Percentiles rank a stretch among this genome's conserved stretches.
Conservation (phyloP, 331 rosid species). For the Pyrus hybrid region DNA sequence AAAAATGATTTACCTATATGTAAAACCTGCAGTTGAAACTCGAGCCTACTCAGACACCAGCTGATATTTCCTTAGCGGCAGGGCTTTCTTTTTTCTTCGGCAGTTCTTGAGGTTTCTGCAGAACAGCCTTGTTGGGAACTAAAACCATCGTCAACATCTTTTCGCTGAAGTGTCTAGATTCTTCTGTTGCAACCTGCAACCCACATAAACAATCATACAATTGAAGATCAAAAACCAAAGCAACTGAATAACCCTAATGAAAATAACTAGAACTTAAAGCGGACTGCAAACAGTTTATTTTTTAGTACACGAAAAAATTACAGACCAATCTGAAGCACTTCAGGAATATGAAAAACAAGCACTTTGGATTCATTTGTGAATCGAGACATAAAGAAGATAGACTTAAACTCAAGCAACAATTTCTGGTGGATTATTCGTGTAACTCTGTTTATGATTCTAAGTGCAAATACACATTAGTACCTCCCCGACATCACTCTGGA, state of each 20-base stretch:
- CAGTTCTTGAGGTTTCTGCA: constrained; percentile 66
- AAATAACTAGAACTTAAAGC: neutral
- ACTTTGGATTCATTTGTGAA: neutral
- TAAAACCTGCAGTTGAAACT: constrained; percentile 16
- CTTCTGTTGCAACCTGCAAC: constrained; percentile 85
- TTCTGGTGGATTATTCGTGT: neutral
- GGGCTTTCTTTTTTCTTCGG: constrained; percentile 52
- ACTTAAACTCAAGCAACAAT: neutral
- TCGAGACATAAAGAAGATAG: neutral
- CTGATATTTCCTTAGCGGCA: constrained; percentile 60
- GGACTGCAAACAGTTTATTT: neutral
- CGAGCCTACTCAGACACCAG: constrained; percentile 38
- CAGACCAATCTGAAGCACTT: neutral
- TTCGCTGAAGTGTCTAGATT: constrained; percentile 73
- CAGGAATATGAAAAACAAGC: neutral
- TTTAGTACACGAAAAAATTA: neutral
- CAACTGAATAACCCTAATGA: neutral
- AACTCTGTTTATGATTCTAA: neutral
- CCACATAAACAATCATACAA: neutral
- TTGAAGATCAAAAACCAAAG: neutral
- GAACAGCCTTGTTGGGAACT: constrained; percentile 73
- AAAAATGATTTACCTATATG: constrained; percentile 23
- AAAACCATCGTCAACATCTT: constrained; percentile 56
- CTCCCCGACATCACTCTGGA: constrained; percentile 90
- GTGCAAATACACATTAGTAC: constrained; percentile 26